A percentile compares a stretch with the other conserved stretches of the same genome.
These are phyloP conservation scores for Penicillium nucicola DNA, from an alignment of 495 filamentous ascomycete species.

Conservation along the genomic window DNA sequence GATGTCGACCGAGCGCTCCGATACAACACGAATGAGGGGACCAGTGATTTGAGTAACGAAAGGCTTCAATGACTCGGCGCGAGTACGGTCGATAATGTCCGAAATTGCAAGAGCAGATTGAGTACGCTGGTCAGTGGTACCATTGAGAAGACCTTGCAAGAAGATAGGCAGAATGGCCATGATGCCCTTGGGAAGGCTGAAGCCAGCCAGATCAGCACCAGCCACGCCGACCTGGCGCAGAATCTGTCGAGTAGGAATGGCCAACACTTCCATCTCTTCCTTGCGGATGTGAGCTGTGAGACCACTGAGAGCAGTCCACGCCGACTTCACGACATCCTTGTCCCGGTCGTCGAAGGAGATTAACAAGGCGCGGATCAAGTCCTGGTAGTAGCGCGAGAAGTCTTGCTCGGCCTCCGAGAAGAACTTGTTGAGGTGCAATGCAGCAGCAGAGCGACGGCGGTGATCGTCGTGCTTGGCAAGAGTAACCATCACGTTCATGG, in stretches of 20 bases:
- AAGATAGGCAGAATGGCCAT: conserved; percentile 96
- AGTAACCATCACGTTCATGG: conserved; percentile 86
- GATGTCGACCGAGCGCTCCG: conserved; percentile 90
- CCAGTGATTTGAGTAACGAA: conserved; percentile 98
- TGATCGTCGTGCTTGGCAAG: conserved; percentile 93
- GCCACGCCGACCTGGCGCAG: conserved; percentile 84
- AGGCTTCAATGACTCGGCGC: conserved; percentile 75
- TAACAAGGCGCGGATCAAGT: conserved; percentile 83
- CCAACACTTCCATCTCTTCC: conserved; percentile 97
- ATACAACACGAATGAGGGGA: conserved; percentile 94
- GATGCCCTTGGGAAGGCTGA: conserved; percentile 94
- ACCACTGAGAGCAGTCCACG: conserved; percentile 85
- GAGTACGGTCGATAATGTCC: conserved; percentile 90
- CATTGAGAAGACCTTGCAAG: conserved; percentile 95
- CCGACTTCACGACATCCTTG: conserved; percentile 79
- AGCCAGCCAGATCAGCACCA: conserved; percentile 81
- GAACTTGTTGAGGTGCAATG: conserved; percentile 81
- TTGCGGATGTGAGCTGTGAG: conserved; percentile 88
- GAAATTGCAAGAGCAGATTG: conserved; percentile 91
- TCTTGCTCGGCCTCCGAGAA: conserved; percentile 79
- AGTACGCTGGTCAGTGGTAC: conserved; percentile 84
- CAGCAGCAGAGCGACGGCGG: conserved; percentile 71
- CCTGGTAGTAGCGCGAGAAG: conserved; percentile 90
- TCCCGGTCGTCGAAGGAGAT: conserved; percentile 91
- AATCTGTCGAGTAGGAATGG: conserved; percentile 77